phyloP scores from a whole-genome alignment of 495 filamentous ascomycete species.

The Annulohypoxylon maeteangense region DNA sequence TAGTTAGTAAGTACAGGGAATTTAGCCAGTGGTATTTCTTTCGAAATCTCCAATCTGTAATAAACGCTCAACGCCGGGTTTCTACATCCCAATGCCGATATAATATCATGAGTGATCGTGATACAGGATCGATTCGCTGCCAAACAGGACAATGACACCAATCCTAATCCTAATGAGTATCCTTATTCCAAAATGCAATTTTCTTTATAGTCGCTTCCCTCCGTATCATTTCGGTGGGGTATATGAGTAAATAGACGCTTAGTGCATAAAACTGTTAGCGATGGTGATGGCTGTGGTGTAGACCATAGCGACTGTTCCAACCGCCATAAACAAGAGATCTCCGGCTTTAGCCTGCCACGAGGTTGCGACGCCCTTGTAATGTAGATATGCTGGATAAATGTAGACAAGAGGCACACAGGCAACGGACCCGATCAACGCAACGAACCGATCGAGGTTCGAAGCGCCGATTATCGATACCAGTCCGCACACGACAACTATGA shows the following conservation, averaged over 20 bases:
- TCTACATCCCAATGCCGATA: neutral
- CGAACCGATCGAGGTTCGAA: slow-evolving; percentile 71
- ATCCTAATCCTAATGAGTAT: slow-evolving; percentile 2
- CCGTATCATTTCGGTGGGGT: neutral
- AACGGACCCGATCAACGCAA: slow-evolving; percentile 69
- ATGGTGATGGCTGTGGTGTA: slow-evolving; percentile 71
- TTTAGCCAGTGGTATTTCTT: neutral
- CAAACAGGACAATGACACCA: slow-evolving; percentile 15
- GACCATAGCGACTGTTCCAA: slow-evolving; percentile 68
- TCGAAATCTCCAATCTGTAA: neutral
- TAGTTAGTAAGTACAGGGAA: neutral
- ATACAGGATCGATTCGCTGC: neutral
- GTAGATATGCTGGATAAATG: slow-evolving; percentile 82
- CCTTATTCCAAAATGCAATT: slow-evolving; percentile 4
- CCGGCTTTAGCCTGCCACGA: slow-evolving; percentile 57
- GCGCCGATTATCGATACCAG: slow-evolving; percentile 64
- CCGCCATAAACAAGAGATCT: slow-evolving; percentile 64
- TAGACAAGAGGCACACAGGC: slow-evolving; percentile 90
- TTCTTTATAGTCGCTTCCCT: neutral
- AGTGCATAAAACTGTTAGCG: slow-evolving; percentile 53
- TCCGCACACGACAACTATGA: slow-evolving; percentile 61
- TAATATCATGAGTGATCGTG: slow-evolving; percentile 7
- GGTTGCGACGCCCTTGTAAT: slow-evolving; percentile 67
- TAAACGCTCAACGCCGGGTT: neutral
- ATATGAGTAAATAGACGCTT: neutral